A percentile compares a stretch with the other conserved stretches of the same genome.
Evolutionary conservation across 225 moss, liverwort and hornwort species (phyloP).

Genomic region (Straminergon stramineum): DNA sequence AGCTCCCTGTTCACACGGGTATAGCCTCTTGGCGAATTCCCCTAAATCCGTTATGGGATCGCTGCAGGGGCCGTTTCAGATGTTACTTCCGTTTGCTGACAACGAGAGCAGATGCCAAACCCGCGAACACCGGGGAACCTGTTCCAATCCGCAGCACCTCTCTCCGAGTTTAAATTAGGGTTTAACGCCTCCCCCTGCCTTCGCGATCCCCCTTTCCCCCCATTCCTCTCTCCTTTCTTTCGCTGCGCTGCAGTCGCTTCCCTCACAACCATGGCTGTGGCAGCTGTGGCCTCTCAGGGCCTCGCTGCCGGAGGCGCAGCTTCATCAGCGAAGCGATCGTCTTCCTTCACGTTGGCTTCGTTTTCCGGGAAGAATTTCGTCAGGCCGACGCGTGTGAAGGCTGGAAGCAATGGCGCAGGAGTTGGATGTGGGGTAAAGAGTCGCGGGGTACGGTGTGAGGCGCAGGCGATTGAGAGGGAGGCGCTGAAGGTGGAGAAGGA

Average conservation of each 20-base stretch:
- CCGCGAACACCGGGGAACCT: not conserved
- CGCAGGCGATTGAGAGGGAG: slow-evolving; percentile 45
- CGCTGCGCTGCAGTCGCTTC: not conserved
- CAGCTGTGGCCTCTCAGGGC: slow-evolving; percentile 32
- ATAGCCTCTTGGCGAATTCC: too few species aligned
- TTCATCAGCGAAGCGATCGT: not conserved
- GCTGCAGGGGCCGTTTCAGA: not conserved
- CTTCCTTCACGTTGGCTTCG: not conserved
- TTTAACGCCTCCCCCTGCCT: not conserved
- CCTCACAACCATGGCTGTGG: slow-evolving; percentile 16
- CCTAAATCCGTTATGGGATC: too few species aligned
- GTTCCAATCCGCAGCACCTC: not conserved
- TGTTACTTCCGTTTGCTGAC: not conserved
- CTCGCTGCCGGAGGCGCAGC: not conserved
- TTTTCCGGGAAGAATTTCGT: not conserved
- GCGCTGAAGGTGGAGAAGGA: slow-evolving; percentile 9
- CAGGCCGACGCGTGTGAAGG: not conserved
- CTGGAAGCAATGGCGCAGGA: not conserved
- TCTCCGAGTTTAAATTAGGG: not conserved
- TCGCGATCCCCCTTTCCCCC: too few species aligned
- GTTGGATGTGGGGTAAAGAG: not conserved
- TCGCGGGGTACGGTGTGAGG: slow-evolving; percentile 28
- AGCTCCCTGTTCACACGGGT: too few species aligned
- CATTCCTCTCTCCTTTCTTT: not conserved
- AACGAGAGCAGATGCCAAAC: not conserved